Base-by-base conservation (phyloP, 768 basidiomycete species). In the Leccinum rimulosum region DNA sequence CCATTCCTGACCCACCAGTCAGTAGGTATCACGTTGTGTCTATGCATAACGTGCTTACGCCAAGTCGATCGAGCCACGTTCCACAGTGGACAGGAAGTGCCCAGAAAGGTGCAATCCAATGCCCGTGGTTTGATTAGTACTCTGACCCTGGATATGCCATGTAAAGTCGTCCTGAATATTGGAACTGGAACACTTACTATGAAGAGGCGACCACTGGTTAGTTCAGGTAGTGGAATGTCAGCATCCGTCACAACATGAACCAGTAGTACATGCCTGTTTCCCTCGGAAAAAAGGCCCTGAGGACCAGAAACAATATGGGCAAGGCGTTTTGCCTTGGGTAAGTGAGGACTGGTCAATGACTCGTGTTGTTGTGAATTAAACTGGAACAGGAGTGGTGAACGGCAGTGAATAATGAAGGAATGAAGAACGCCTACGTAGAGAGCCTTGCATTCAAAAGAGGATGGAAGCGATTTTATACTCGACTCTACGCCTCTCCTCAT, bases 51-150 rank as follows among this genome's bases (percentile, higher is more conserved):
- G 57, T 57, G 33, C 86, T 73, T 68, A 92, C 88, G 92, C 86
- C 35, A 95, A 76, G 74, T 93, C 95, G 56, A 96, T 88, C 0
- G 89, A 87, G 72, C 97, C 94, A 64, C 96, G 83, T 73, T 98
- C 96, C 6, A 98, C 93, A 0, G 96, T 98, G 7, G 94, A 92
- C 53, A 98, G 94, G 70, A 97, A 97, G 6, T 94, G 80, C 9
- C 89, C 86, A 3, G 93, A 79, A 57, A 89, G 73, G 55, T 87
- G 84, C 0, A 80, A 76, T 2, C 78, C 79, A 12, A 85, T 74
- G 17, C 95, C 95, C 0, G 95, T 96, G 2, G 93, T 95, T 73
- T 98, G 95, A 6, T 81, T 86, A 3, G 93, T 96, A 17, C 92
- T 84, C 73, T 95, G 93, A 15, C 93, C 93, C 89, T 91, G 19